phyloP scores from a whole-genome alignment of 2,329 filamentous ascomycete genomes.

The Geosmithia morbida region DNA sequence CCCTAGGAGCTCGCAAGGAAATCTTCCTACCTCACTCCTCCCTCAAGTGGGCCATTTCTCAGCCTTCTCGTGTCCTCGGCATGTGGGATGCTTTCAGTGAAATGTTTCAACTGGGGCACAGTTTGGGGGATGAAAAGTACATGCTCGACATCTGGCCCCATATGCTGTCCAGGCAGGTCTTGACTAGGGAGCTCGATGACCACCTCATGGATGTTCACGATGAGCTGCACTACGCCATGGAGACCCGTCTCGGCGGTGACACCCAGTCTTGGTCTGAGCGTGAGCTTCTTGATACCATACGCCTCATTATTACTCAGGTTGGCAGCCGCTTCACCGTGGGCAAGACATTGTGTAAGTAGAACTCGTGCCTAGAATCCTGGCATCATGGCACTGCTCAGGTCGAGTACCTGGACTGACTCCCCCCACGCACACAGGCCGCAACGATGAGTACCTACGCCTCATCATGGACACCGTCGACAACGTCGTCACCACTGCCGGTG shows the following conservation, averaged over 20 bases:
- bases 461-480: constrained; percentile 14
- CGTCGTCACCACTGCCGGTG: constrained; percentile 17
- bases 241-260: constrained; percentile 16
- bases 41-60: constrained; percentile 22
- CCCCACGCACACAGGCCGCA: constrained; percentile 3
- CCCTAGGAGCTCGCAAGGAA: constrained; percentile 21
- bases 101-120: constrained; percentile 19
- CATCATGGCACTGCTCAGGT: no score
- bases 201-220: constrained; percentile 14
- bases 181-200: constrained; percentile 16
- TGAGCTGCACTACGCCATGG: constrained; percentile 17
- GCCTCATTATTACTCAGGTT: constrained; percentile 15
- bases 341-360: not conserved
- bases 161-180: constrained; percentile 10
- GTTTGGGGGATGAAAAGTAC: constrained; percentile 19
- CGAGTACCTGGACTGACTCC: no score
- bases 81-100: constrained; percentile 20
- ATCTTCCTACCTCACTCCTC: constrained; percentile 23
- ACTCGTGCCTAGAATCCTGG: no score
- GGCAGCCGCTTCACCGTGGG: constrained; percentile 18
- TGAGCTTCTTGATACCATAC: constrained; percentile 11
- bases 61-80: constrained; percentile 21
- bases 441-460: constrained; percentile 18
- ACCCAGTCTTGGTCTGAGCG: constrained; percentile 18
- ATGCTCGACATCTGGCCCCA: constrained; percentile 20